These are phyloP conservation scores for Epichloe coenophiala DNA, from an alignment of 2,329 filamentous ascomycete genomes.

Conservation along the genomic window DNA sequence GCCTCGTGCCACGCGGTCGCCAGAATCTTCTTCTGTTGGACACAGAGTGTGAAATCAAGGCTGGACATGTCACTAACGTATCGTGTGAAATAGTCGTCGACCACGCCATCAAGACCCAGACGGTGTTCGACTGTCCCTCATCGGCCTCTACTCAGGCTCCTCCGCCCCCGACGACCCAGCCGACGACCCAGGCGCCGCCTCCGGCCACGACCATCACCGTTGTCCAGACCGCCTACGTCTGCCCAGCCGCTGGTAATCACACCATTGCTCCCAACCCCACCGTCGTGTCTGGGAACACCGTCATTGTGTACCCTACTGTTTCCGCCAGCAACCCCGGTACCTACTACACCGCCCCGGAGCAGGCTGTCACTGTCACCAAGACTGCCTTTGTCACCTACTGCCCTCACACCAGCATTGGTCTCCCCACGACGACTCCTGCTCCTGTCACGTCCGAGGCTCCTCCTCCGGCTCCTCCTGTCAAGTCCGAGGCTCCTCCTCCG, in stretches of 20 bases:
- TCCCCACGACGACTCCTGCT: constrained; percentile 19
- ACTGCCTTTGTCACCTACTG: constrained; percentile 43
- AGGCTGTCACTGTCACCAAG: constrained; percentile 54
- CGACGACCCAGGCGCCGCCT: constrained; percentile 4
- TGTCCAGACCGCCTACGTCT: constrained; percentile 57
- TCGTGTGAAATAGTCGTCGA: constrained; percentile 23
- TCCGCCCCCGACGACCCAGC: neutral
- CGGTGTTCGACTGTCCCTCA: constrained; percentile 7
- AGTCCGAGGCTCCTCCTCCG: too few species aligned
- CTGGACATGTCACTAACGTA: neutral
- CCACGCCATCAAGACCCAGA: constrained; percentile 14
- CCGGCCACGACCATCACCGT: constrained; percentile 27
- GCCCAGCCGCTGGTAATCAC: constrained; percentile 62
- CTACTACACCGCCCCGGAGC: constrained; percentile 54
- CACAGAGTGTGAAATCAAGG: accelerated
- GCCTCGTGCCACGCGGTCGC: too few species aligned
- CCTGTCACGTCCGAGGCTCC: neutral
- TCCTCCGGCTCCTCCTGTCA: too few species aligned
- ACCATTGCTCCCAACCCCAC: constrained; percentile 59
- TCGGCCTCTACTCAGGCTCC: constrained; percentile 4
- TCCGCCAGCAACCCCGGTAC: constrained; percentile 50
- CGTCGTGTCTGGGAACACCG: constrained; percentile 37
- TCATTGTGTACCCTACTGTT: constrained; percentile 27
- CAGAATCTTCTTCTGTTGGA: too few species aligned
- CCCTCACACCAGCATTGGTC: constrained; percentile 18